Base-by-base conservation (phyloP, 2,329 filamentous ascomycete species). In the Aspergillus ustus region DNA sequence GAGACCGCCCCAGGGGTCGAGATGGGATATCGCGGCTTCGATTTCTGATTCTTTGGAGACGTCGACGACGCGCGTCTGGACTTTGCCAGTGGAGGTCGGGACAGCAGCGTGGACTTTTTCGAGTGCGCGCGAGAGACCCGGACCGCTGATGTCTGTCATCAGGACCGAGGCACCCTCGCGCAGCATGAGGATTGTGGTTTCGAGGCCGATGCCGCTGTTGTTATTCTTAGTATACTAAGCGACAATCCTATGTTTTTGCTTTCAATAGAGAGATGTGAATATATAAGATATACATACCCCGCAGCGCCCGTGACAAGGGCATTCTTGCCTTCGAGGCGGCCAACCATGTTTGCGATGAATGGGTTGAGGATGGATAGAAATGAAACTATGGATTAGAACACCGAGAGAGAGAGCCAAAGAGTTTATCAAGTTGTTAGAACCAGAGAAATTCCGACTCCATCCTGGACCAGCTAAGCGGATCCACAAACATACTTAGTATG, bases 151-250 rank as follows among this genome's bases (percentile, higher is more conserved):
- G 73, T 97, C 93, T 63, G 90, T 86, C 87, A 97, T 88, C 67
- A 97, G 82, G 59, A 97, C 87, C 64, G 86, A 90, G 72, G 92
- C 93, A 64, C 93, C 93, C 82, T 97, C 93, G 66, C 90, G 90
- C 62, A 89, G 89, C 73, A 97, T 96, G 62, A 97, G 90, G 69
- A 97, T 93, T 59, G 86, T 87, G 2, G 93, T 97, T 82, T 97
- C 93, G 52, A 97, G 89, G 67, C 93, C 93, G 73, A 97, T 97
- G 73, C 93, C 93, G 72, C 93, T 79, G 55, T 43, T 9, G 40
- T 58, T 17, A 51, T 44, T 37, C 44, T 52, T 3, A 17, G n/a
- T 7, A 19, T 52, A 34, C 2, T 17, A 4, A 7, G 6, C 4
- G 37, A 5, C 20, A 7, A 37, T 13, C 11, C 11, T 29, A n/a